These are phyloP conservation scores for Diaporthe humulicola DNA, from an alignment of 2,329 filamentous ascomycete species.

Conservation along the genomic window DNA sequence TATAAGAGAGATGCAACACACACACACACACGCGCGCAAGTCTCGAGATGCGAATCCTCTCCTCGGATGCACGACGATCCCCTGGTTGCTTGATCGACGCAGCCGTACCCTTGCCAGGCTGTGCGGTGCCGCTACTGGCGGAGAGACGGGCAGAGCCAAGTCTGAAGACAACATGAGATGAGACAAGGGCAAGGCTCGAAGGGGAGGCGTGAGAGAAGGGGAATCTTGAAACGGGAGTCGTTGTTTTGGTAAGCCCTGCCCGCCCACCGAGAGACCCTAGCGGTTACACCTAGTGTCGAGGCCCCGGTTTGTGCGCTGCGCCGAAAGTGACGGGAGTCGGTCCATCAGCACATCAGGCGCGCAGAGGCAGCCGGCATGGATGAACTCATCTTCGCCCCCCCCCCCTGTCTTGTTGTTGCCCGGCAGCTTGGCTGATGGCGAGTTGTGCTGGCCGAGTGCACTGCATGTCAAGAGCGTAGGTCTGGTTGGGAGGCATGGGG, in stretches of 20 bases:
- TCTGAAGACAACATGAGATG: constrained; percentile 21
- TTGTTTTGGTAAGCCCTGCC: constrained; percentile 34
- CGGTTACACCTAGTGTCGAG: constrained; percentile 22
- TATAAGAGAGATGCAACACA: constrained; percentile 38
- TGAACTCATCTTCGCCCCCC: background rate
- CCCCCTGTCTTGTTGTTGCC: constrained; percentile 1
- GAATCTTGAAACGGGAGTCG: constrained; percentile 34
- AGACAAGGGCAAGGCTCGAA: constrained; percentile 34
- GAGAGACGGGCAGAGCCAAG: constrained; percentile 30
- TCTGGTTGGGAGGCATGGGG: background rate
- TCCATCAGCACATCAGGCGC: constrained; percentile 8
- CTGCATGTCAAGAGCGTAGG: background rate
- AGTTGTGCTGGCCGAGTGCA: background rate
- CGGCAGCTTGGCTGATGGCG: background rate
- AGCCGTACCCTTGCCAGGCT: constrained; percentile 34
- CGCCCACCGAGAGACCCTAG: constrained; percentile 29
- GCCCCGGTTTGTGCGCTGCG: constrained; percentile 19
- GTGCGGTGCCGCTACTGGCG: constrained; percentile 32
- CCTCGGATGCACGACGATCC: constrained; percentile 36
- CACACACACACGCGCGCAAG: background rate
- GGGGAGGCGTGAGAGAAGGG: constrained; percentile 19
- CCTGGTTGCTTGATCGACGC: constrained; percentile 38
- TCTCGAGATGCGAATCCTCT: constrained; percentile 26
- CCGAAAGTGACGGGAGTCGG: constrained; percentile 21
- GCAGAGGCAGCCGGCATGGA: constrained; percentile 29